phyloP scores from a whole-genome alignment of 2,329 filamentous ascomycete species.

The Aspergillus sojae region DNA sequence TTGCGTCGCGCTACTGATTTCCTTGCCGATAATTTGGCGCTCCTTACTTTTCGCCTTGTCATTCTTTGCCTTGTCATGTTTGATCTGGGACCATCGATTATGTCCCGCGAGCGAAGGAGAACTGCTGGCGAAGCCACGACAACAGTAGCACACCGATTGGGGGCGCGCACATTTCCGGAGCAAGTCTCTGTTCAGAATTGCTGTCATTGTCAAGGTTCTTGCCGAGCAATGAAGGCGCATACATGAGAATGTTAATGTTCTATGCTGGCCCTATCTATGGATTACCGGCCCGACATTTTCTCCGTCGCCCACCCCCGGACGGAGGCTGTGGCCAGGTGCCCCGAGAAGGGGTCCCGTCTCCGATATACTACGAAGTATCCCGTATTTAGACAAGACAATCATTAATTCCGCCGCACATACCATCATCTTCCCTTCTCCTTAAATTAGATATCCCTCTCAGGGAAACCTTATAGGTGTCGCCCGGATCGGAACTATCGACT shows the following conservation, averaged over 20 bases:
- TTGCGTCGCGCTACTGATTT: conserved; percentile 75
- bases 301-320: conserved; percentile 32
- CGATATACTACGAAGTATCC: background rate
- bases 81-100: conserved; percentile 95
- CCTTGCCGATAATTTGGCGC: conserved; percentile 68
- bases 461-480: conserved; percentile 16
- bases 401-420: background rate
- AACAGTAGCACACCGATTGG: conserved; percentile 24
- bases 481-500: conserved; percentile 14
- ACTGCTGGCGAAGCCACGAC: conserved; percentile 54
- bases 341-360: conserved; percentile 18
- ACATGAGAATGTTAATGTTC: background rate
- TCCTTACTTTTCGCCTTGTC: conserved; percentile 74
- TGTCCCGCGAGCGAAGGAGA: conserved; percentile 65
- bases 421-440: conserved; percentile 8
- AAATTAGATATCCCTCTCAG: conserved; percentile 1
- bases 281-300: conserved; percentile 33
- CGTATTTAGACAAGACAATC: background rate
- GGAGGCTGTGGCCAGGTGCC: conserved; percentile 23
- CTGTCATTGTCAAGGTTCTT: conserved; percentile 24
- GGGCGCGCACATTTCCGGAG: conserved; percentile 16
- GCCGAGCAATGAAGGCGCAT: background rate
- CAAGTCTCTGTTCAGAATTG: conserved; percentile 26
- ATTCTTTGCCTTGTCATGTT: conserved; percentile 87
- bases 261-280: conserved; percentile 16